Base-by-base conservation (phyloP, 192 early-diverging fungal species). In the Coemansia sp. region DNA sequence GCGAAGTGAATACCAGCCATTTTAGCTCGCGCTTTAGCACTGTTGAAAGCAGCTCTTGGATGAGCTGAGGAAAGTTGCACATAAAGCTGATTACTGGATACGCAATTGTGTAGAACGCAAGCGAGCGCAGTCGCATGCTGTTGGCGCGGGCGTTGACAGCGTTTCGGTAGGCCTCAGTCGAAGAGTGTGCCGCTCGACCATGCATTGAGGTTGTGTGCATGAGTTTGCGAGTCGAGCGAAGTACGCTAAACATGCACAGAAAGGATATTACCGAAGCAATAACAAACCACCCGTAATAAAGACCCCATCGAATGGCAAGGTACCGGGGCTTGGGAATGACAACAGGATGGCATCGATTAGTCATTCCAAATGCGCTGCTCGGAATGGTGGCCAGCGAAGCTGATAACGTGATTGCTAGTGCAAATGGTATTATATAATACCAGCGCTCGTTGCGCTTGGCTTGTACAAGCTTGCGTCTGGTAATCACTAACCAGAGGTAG, bases 271-370 rank as follows among this genome's bases (percentile, higher is more conserved):
- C 60, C 21, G 78, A 71, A 0, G 78, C 69, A 23, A 75, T 54
- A 12, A 81, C 55, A 59, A 81, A 81, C 78, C 78, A 81, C n/a
- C 63, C 63, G 49, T 81, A 75, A 60, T 75, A 81, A 9, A 81
- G 54, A 4, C 69, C 66, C 72, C 78, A 81, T 2, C 78, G 73
- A 32, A 81, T 75, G 11, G 37, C 56, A 17, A 81, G 32, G 38
- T 75, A 81, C 24, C 59, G 4, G 3, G 19, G 27, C 37, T 32
- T 52, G 12, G 78, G 78, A 7, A 81, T 39, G 1, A 54, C 15
- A 0, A 70, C 59, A 12, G 25, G 47, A 10, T 55, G 10, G 59
- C 78, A 81, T 14, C 78, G 69, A 22, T 64, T 58, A 5, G 63
- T 12, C 50, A 66, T 52, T 0, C 52, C 59, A 48, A 60, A 81